A percentile compares a stretch with the other conserved stretches of the same genome.
These are phyloP conservation scores for Euphorbia pulcherrima DNA, from an alignment of 345 rosid species.

Conservation along the genomic window DNA sequence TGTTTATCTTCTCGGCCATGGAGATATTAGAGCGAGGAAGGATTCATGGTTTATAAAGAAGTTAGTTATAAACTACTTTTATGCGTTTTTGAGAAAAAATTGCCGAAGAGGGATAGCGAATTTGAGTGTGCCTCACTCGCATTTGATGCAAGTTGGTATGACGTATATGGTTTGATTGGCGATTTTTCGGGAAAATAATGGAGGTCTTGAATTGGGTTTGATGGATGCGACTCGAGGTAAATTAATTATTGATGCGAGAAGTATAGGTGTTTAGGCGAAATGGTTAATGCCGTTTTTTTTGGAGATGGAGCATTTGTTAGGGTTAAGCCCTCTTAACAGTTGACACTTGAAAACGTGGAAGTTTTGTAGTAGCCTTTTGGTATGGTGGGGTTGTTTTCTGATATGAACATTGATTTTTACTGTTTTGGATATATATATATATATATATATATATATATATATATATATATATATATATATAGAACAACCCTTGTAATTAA, in stretches of 20 bases:
- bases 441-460: slow-evolving; percentile 12
- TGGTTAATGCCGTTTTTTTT: not conserved
- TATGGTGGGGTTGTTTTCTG: slow-evolving; percentile 5
- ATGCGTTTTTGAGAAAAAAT: slow-evolving; percentile 89
- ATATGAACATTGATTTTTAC: slow-evolving; percentile 8
- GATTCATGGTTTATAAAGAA: slow-evolving; percentile 98
- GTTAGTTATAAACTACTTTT: slow-evolving; percentile 83
- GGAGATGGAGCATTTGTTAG: not conserved
- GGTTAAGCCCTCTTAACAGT: not conserved
- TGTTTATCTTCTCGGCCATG: slow-evolving; percentile 96
- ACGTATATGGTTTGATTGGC: slow-evolving; percentile 88
- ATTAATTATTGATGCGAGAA: not conserved
- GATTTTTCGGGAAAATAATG: slow-evolving; percentile 10
- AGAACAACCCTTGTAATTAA: slow-evolving; percentile 17
- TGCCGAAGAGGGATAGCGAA: slow-evolving; percentile 93
- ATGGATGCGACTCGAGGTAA: not conserved
- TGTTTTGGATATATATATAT: slow-evolving; percentile 9
- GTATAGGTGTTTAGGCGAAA: not conserved
- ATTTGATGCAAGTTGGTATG: slow-evolving; percentile 98
- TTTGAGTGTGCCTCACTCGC: slow-evolving; percentile 86
- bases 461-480: slow-evolving; percentile 10
- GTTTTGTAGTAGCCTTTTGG: slow-evolving; percentile 32
- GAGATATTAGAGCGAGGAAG: slow-evolving; percentile 92
- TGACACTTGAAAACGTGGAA: slow-evolving; percentile 8
- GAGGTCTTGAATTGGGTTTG: not conserved